Percentiles rank a stretch among this genome's conserved stretches.
Conservation (phyloP, 768 basidiomycete species). For the Phanerodontia chrysosporium region DNA sequence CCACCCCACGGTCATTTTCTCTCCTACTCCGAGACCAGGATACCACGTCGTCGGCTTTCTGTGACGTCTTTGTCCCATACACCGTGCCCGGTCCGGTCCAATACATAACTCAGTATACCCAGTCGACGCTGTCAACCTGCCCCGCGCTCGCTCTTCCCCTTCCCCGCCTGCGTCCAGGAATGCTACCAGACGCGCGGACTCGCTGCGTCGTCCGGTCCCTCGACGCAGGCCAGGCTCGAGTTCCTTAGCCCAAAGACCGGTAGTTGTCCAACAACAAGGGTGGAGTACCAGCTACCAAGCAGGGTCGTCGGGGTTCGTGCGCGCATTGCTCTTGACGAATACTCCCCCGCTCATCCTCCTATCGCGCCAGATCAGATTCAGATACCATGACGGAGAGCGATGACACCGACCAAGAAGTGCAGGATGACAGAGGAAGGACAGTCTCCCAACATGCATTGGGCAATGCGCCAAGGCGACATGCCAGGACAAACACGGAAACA, state of each 20-base stretch:
- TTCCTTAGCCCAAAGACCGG: constrained; percentile 20
- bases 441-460: constrained; percentile 13
- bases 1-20: too few relatives aligned
- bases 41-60: too few relatives aligned
- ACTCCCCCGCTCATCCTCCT: not conserved
- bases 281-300: constrained; percentile 89
- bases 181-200: constrained; percentile 47
- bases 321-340: not conserved
- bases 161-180: constrained; percentile 63
- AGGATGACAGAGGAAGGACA: constrained; percentile 18
- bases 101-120: not conserved
- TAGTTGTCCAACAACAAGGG: constrained; percentile 38
- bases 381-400: constrained; percentile 20
- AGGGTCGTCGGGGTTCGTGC: constrained; percentile 69
- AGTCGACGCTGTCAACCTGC: constrained; percentile 48
- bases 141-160: constrained; percentile 75
- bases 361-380: constrained; percentile 18
- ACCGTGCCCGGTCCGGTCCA: not conserved
- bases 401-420: constrained; percentile 19
- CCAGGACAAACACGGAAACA: not conserved
- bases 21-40: too few relatives aligned
- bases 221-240: constrained; percentile 29
- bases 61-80: too few relatives aligned
- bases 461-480: constrained; percentile 4
- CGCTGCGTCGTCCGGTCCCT: constrained; percentile 34